Evolutionary conservation across 805 yeast genomes (phyloP).

Genomic region (Zygosaccharomyces bailii): DNA sequence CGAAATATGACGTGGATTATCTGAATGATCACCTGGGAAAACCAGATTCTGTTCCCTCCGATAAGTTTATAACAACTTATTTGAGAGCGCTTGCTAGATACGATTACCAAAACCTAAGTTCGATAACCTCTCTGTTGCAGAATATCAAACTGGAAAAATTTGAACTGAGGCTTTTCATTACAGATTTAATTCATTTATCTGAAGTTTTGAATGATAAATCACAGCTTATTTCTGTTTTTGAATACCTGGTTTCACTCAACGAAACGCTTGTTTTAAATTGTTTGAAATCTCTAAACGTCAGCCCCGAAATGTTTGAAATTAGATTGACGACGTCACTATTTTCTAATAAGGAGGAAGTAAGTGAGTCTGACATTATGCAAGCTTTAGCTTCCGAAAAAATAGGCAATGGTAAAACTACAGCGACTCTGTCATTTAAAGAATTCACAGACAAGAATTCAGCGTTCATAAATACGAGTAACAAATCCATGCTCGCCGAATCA

Average conservation of each 20-base stretch:
- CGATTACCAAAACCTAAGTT: conserved; percentile 38
- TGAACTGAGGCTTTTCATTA: conserved; percentile 39
- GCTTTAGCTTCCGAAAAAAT: conserved; percentile 26
- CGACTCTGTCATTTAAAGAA: conserved; percentile 30
- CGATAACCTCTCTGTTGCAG: conserved; percentile 39
- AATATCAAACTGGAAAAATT: conserved; percentile 35
- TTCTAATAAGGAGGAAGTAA: conserved; percentile 21
- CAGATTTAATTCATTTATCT: conserved; percentile 39
- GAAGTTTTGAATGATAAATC: conserved; percentile 41
- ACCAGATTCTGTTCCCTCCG: conserved; percentile 33
- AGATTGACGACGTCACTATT: conserved; percentile 61
- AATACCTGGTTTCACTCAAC: conserved; percentile 38
- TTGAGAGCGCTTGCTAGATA: conserved; percentile 43
- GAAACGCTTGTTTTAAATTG: conserved; percentile 41
- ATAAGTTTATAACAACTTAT: conserved; percentile 44
- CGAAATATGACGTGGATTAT: conserved; percentile 22
- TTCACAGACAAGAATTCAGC: conserved; percentile 32
- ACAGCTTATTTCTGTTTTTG: conserved; percentile 39
- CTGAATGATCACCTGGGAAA: conserved; percentile 23
- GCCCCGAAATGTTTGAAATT: conserved; percentile 55
- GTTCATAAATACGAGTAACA: conserved; percentile 31
- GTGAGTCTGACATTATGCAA: conserved; percentile 34
- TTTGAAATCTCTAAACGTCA: conserved; percentile 36
- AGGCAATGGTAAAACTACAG: conserved; percentile 21
- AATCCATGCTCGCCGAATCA: conserved; percentile 33